These are phyloP conservation scores for Chlamydomonas sp. DNA, from an alignment of 139 green algal genomes.

Conservation along the genomic window DNA sequence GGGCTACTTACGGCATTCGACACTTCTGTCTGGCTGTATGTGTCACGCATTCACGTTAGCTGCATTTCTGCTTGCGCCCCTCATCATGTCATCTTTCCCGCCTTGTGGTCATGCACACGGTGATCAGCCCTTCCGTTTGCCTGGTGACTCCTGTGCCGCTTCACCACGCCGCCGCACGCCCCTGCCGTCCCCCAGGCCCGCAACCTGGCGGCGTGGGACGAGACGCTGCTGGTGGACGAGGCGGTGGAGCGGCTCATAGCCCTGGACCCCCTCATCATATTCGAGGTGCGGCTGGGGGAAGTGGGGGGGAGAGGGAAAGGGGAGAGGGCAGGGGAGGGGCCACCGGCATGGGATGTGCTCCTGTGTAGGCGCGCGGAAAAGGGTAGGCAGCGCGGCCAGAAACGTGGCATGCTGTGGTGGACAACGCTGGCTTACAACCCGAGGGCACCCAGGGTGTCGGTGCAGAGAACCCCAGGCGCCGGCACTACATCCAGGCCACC, in stretches of 20 bases:
- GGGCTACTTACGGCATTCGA: no score
- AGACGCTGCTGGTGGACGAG: conserved; percentile 58
- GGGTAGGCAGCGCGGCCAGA: no score
- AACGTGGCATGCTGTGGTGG: no score
- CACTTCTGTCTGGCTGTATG: no score
- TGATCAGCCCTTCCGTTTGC: not conserved
- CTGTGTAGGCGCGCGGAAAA: no score
- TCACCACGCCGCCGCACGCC: not conserved
- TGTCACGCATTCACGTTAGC: no score
- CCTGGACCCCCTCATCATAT: conserved; percentile 55
- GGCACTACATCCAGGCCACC: no score
- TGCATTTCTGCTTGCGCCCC: no score
- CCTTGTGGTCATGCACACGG: not conserved
- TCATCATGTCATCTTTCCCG: not conserved
- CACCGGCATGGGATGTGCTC: no score
- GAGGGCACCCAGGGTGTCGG: no score
- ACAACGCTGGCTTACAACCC: no score
- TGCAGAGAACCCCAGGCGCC: no score
- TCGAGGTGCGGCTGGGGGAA: conserved; percentile 40
- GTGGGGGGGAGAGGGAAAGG: not conserved
- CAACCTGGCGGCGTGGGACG: conserved; percentile 41
- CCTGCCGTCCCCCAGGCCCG: not conserved
- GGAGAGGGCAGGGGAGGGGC: not conserved
- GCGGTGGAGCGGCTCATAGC: conserved; percentile 41
- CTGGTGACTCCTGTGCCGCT: not conserved